Evolutionary conservation across 2,329 filamentous ascomycete species (phyloP).

Genomic region (Gnomoniopsis sp.): DNA sequence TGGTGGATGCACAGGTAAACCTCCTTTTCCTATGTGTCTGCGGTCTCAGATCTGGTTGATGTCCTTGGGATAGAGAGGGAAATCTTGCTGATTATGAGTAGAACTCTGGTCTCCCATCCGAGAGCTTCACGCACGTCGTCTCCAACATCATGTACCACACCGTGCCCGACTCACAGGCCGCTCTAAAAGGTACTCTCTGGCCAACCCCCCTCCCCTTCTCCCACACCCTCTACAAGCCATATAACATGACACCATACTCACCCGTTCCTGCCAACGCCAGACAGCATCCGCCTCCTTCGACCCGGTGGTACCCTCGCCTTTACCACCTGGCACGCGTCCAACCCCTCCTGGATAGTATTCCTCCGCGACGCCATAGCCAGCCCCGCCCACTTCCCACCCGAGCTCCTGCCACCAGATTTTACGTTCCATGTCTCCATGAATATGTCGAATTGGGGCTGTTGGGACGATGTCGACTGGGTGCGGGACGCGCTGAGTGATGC

Average conservation of each 20-base stretch:
- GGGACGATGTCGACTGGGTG: constrained; percentile 38
- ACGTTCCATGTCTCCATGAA: constrained; percentile 33
- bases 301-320: constrained; percentile 37
- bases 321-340: constrained; percentile 31
- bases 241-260: too few species aligned
- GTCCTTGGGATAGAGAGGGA: background rate
- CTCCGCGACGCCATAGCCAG: constrained; percentile 35
- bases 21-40: constrained; percentile 14
- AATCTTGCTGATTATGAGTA: constrained; percentile 16
- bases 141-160: constrained; percentile 26
- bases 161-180: constrained; percentile 25
- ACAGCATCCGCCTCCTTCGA: constrained; percentile 36
- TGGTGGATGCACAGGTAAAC: constrained; percentile 44
- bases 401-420: constrained; percentile 30
- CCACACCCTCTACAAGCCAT: too few species aligned
- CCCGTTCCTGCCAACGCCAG: constrained; percentile 23
- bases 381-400: constrained; percentile 32
- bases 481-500: constrained; percentile 30
- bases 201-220: background rate
- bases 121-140: constrained; percentile 25
- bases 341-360: constrained; percentile 34
- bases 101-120: constrained; percentile 21
- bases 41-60: background rate
- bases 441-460: constrained; percentile 35
- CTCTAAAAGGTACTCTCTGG: constrained; percentile 23